Base-by-base conservation (phyloP, 331 rosid species). In the Telfairia occidentalis region DNA sequence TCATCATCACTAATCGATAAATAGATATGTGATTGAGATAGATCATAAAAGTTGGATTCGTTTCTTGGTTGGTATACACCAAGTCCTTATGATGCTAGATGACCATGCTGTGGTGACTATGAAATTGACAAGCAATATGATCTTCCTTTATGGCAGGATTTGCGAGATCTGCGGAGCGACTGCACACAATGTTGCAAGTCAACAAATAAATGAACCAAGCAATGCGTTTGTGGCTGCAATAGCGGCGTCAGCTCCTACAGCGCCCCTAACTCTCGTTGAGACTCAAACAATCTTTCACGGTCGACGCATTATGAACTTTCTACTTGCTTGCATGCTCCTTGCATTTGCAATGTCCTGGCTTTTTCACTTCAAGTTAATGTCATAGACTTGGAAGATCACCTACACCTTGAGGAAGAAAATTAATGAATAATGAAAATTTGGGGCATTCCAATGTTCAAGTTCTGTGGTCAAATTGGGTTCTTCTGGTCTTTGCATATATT, bases 321-420 rank as follows among this genome's bases (percentile, higher is more conserved):
- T 84, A 28, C 83, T 84, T 69, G 85, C 84, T 61, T 74, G 83
- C 75, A 79, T 82, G 83, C 79, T 84, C 34, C 52, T 84, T 61
- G 87, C 85, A 45, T 81, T 84, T 55, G 78, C 82, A 46, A 73
- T 82, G 71, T 84, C 87, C 18, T 84, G 85, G 88, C 85, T 79
- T 50, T 84, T 84, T 37, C 84, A 84, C 84, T 84, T 84, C 85
- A 82, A 82, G 65, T 70, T 77, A 75, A 66, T 84, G 66, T 43
- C 78, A 23, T 75, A 75, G 42, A 29, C 21, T 42, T 58, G 53
- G 37, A 65, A 65, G 48, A 35, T 30, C 13, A 16, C 40, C 1
- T 7, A 16, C 19, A 55, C 7, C 37, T 12, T 19, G 24, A 63
- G 71, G 71, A 37, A 37, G 49, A 61, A 32, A 61, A 34, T 61